Base-by-base conservation (phyloP, 2,329 filamentous ascomycete genomes). In the Orbilia blumenaviensis region DNA sequence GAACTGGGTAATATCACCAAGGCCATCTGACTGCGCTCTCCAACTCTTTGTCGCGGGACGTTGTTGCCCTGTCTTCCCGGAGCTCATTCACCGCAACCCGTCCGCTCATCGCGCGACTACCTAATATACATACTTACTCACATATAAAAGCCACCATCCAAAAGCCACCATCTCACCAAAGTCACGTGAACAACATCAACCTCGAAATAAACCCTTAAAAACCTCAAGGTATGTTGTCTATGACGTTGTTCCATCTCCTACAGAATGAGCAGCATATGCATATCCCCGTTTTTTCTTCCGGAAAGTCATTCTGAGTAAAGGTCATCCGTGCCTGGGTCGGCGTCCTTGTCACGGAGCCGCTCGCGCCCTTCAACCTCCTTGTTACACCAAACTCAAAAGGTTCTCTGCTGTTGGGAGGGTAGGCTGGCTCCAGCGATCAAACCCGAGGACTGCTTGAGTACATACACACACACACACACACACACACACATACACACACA, bases 1-100 rank as follows among this genome's bases (percentile, higher is more conserved):
- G 3, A 42, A 61, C 56, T 61, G 36, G 44, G 29, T 64, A 41
- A 38, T 38, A 38, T 38, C 44, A 25, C 44, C 16, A 34, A 29
- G 46, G 18, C 32, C 34, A 36, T 66, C 62, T 48, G 62, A 66
- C 62, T 23, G 46, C 16, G 18, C 36, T 44, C 62, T 66, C 44
- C 61, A 64, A 32, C 42, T 32, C 27, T 41, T 18, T 32, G 16
- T 56, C 32, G 32, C 52, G 52, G 50, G 52, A 56, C 25, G 25
- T 56, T 18, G 18, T 36, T 56, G 52, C 18, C 18, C 18, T 23
- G 29, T 34, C 41, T 25, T 48, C 25, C 58, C 36, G 25, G 58
- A 14, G 23, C 16, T 27, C 23, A 10, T 18, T 61, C 58, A 25
- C 29, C 61, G 52, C 61, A 44, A 64, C 61, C 23, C 44, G 32